Evolutionary conservation across 148 eudicot species (phyloP).

Genomic region (Vaccinium vitisidaea): DNA sequence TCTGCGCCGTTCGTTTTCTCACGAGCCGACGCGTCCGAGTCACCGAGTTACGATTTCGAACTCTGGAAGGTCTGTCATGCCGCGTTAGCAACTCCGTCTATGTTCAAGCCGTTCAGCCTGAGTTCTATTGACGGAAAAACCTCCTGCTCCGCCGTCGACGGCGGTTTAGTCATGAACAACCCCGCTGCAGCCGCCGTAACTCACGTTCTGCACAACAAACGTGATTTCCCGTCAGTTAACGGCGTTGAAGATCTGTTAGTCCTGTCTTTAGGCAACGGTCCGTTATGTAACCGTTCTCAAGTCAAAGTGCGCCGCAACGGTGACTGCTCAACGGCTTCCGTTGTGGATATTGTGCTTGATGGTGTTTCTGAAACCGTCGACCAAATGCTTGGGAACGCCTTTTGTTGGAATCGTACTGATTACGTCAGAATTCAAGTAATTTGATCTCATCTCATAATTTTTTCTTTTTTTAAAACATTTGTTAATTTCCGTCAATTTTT

Average conservation of each 20-base stretch:
- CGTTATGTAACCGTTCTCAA: slow-evolving; percentile 4
- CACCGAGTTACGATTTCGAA: slow-evolving; percentile 46
- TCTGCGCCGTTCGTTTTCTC: slow-evolving; percentile 73
- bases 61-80: slow-evolving; percentile 70
- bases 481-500: not conserved
- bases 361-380: slow-evolving; percentile 93
- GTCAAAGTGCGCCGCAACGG: slow-evolving; percentile 34
- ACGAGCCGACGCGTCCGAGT: slow-evolving; percentile 58
- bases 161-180: slow-evolving; percentile 65
- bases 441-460: not conserved
- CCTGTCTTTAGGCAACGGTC: slow-evolving; percentile 57
- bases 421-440: slow-evolving; percentile 89
- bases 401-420: slow-evolving; percentile 73
- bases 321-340: slow-evolving; percentile 40
- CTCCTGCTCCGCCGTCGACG: slow-evolving; percentile 48
- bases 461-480: not conserved
- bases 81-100: slow-evolving; percentile 49
- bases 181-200: slow-evolving; percentile 66
- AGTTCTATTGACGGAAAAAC: slow-evolving; percentile 48
- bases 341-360: slow-evolving; percentile 70
- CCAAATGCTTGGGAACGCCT: slow-evolving; percentile 87
- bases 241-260: slow-evolving; percentile 62
- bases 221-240: slow-evolving; percentile 56
- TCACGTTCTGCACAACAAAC: slow-evolving; percentile 58
- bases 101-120: slow-evolving; percentile 44